Base-by-base conservation (phyloP, 352 stramenopile species). In the Globisporangium uncinulatum region DNA sequence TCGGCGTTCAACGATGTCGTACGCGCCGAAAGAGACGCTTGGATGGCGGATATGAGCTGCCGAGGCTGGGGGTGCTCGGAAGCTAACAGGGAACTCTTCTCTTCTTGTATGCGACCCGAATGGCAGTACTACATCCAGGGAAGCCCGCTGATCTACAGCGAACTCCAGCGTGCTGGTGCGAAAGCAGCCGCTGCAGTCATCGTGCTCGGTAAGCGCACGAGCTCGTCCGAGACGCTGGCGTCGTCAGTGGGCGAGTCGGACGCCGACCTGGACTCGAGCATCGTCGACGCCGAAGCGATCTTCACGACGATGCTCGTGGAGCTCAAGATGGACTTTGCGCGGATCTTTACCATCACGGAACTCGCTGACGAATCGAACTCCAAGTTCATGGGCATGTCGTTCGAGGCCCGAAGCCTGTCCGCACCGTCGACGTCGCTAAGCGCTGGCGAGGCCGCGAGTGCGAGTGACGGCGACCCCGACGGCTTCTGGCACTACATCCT, bases 261-360 rank as follows among this genome's bases (percentile, higher is more conserved):
- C 24, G 49, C 87, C 31, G 80, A 92, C 39, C 46, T 90, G 19
- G 80, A 92, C 32, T 79, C 76, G 41, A 89, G 78, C 32, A 87
- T 94, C 3, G 73, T 78, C 31, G 85, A 94, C 57, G 74, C 82
- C 0, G 82, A 94, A 59, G 85, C 83, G 11, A 92, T 94, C 65
- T 92, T 94, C 51, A 75, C 73, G 24, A 92, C 85, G 17, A 92
- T 94, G 83, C 65, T 94, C 14, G 82, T 94, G 36, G 82, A 92
- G 57, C 66, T 94, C 36, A 92, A 94, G 60, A 92, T 94, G 82
- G 77, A 94, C 59, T 89, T 91, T 20, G 71, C 76, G 9, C 81
- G 76, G 56, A 86, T 92, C 42, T 94, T 94, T 48, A 92, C 85
- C 6, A 82, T 94, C 63, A 94, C 85, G 0, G 85, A 94, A 51